phyloP scores from a whole-genome alignment of 768 basidiomycete species.

The Suillus decipiens region DNA sequence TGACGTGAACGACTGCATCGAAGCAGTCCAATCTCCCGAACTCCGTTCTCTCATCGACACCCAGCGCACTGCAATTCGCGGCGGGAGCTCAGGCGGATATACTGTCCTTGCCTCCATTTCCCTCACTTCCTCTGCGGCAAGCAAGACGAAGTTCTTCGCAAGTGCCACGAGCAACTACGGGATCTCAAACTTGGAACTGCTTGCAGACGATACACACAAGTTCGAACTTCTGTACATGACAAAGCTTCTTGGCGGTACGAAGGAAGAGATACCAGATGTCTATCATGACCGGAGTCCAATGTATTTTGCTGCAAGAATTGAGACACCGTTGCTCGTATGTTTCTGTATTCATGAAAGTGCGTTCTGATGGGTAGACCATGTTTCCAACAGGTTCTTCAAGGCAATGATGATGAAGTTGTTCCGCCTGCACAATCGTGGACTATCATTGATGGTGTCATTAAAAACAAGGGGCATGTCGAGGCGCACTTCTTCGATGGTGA shows the following conservation, averaged over 20 bases:
- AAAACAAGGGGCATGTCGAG: constrained; percentile 25
- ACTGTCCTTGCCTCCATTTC: constrained; percentile 55
- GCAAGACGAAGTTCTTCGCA: constrained; percentile 58
- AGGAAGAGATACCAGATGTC: constrained; percentile 52
- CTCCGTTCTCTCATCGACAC: constrained; percentile 57
- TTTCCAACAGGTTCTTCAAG: constrained; percentile 62
- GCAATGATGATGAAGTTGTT: constrained; percentile 61
- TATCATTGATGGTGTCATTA: constrained; percentile 1
- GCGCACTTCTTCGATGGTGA: constrained; percentile 45
- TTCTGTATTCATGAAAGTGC: constrained; percentile 34
- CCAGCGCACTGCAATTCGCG: constrained; percentile 66
- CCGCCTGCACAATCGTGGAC: constrained; percentile 59
- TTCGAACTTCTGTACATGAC: constrained; percentile 62
- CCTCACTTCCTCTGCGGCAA: constrained; percentile 51
- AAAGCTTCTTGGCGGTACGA: constrained; percentile 64
- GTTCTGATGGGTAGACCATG: constrained; percentile 12
- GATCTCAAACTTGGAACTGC: constrained; percentile 58
- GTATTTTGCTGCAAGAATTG: constrained; percentile 61
- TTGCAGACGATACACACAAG: constrained; percentile 71
- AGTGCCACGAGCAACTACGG: constrained; percentile 71
- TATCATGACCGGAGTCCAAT: constrained; percentile 65
- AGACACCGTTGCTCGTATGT: constrained; percentile 61
- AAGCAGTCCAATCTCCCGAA: constrained; percentile 47
- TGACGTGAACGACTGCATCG: constrained; percentile 65
- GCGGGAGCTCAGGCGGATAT: constrained; percentile 74